phyloP scores from a whole-genome alignment of 1,139 yeast genomes.

The Yamadazyma sp. region DNA sequence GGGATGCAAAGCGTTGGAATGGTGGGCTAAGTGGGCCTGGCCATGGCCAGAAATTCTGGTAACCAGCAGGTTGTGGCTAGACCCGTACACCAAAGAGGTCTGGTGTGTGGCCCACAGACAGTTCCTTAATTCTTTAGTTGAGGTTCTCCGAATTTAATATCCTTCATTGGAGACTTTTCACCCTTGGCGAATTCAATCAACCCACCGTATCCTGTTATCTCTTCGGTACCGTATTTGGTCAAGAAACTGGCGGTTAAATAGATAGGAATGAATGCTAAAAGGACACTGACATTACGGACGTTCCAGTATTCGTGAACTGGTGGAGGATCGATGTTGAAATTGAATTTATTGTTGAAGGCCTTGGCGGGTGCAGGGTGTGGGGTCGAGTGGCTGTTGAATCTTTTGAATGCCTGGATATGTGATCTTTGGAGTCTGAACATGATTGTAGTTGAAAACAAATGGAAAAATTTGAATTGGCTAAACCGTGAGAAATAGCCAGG shows the following conservation, averaged over 20 bases:
- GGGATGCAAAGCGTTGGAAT: neutral
- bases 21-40: too few species aligned
- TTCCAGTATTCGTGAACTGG: slow-evolving; percentile 52
- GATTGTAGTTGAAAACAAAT: slow-evolving; percentile 2
- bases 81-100: too few species aligned
- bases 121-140: slow-evolving; percentile 19
- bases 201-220: slow-evolving; percentile 33
- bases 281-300: slow-evolving; percentile 35
- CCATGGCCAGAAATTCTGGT: too few species aligned
- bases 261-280: slow-evolving; percentile 41
- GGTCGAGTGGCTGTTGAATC: slow-evolving; percentile 33
- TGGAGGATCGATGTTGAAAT: slow-evolving; percentile 47
- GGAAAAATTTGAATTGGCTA: slow-evolving; percentile 8
- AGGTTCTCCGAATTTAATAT: slow-evolving; percentile 38
- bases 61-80: too few species aligned
- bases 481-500: neutral
- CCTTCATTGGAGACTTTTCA: slow-evolving; percentile 40
- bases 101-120: too few species aligned
- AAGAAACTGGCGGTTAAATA: slow-evolving; percentile 36
- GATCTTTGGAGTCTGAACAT: slow-evolving; percentile 11
- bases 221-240: slow-evolving; percentile 32
- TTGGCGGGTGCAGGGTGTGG: slow-evolving; percentile 20
- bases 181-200: slow-evolving; percentile 36
- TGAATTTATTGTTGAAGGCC: slow-evolving; percentile 42
- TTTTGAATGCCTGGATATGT: slow-evolving; percentile 11